phyloP scores from a whole-genome alignment of 2,329 filamentous ascomycete genomes.

The Tolypocladium guangdongense region DNA sequence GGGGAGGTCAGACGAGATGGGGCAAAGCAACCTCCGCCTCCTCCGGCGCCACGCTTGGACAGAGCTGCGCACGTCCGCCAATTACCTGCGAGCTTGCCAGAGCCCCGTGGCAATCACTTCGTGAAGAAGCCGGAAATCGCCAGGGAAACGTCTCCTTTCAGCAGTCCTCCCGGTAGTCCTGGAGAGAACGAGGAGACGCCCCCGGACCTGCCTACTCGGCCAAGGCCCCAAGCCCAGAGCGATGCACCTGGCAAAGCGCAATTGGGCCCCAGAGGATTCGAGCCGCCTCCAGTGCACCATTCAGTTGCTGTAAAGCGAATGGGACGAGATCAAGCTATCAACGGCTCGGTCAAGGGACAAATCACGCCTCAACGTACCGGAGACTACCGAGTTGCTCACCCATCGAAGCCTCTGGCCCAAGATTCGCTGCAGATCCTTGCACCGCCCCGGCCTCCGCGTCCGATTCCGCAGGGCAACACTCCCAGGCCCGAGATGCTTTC shows the following conservation, averaged over 20 bases:
- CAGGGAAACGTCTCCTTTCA: slow-evolving; percentile 64
- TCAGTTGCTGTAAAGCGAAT: slow-evolving; percentile 31
- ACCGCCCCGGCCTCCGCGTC: slow-evolving; percentile 35
- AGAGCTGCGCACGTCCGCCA: slow-evolving; percentile 39
- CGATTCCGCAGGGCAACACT: slow-evolving; percentile 16
- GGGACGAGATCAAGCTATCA: slow-evolving; percentile 32
- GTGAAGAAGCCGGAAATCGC: slow-evolving; percentile 10
- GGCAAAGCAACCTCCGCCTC: slow-evolving; percentile 42
- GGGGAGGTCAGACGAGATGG: slow-evolving; percentile 42
- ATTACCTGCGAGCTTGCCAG: slow-evolving; percentile 7
- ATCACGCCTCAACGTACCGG: slow-evolving; percentile 29
- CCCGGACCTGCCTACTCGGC: slow-evolving; percentile 37
- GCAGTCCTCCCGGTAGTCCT: slow-evolving; percentile 68
- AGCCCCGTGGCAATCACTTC: slow-evolving; percentile 5
- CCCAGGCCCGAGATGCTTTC: slow-evolving; percentile 8
- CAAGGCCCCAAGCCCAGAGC: slow-evolving; percentile 29
- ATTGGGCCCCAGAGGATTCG: slow-evolving; percentile 22
- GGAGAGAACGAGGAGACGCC: slow-evolving; percentile 35
- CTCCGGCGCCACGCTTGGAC: slow-evolving; percentile 69
- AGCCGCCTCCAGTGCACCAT: slow-evolving; percentile 43
- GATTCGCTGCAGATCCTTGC: slow-evolving; percentile 11
- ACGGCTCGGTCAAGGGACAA: slow-evolving; percentile 24
- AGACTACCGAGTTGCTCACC: slow-evolving; percentile 36
- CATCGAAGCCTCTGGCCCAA: slow-evolving; percentile 32
- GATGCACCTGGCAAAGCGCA: slow-evolving; percentile 11